Evolutionary conservation across 371 early-diverging fungal genomes (phyloP).

Genomic region (Sanchytrium tribonematis): DNA sequence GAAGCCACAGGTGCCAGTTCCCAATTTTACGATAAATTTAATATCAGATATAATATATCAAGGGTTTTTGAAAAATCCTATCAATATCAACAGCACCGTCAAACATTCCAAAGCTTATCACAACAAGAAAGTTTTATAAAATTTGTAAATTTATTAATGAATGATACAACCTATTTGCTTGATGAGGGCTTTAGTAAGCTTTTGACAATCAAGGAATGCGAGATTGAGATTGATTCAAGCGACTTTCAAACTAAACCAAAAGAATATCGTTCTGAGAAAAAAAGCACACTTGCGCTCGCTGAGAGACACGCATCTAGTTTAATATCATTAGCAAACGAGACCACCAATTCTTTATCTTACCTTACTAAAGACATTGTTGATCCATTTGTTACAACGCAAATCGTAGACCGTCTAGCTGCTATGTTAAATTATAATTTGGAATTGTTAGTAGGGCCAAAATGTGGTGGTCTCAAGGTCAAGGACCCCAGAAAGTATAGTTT

Average conservation of each 20-base stretch:
- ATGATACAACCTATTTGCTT: conserved; percentile 74
- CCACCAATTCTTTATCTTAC: conserved; percentile 64
- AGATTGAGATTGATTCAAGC: conserved; percentile 28
- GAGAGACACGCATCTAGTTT: conserved; percentile 65
- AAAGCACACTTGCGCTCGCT: conserved; percentile 24
- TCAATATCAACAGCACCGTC: conserved; percentile 9
- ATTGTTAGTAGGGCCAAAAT: conserved; percentile 73
- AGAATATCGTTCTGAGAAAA: conserved; percentile 35
- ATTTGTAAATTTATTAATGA: conserved; percentile 78
- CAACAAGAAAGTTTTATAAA: conserved; percentile 37
- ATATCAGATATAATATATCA: conserved; percentile 80
- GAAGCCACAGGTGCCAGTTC: conserved; percentile 71
- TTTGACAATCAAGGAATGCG: conserved; percentile 45
- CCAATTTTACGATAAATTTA: conserved; percentile 93
- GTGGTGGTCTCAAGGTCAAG: conserved; percentile 50
- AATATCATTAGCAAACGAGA: conserved; percentile 64
- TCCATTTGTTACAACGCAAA: conserved; percentile 65
- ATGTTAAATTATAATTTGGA: conserved; percentile 85
- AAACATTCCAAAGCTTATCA: not conserved
- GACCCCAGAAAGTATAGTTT: conserved; percentile 70
- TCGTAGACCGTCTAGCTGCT: conserved; percentile 73
- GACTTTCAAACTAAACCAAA: not conserved
- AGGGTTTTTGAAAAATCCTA: conserved; percentile 64
- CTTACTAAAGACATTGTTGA: conserved; percentile 41
- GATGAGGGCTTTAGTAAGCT: conserved; percentile 72